Base-by-base conservation (phyloP, 108 stramenopile genomes). In the Mediolabrus comicus region DNA sequence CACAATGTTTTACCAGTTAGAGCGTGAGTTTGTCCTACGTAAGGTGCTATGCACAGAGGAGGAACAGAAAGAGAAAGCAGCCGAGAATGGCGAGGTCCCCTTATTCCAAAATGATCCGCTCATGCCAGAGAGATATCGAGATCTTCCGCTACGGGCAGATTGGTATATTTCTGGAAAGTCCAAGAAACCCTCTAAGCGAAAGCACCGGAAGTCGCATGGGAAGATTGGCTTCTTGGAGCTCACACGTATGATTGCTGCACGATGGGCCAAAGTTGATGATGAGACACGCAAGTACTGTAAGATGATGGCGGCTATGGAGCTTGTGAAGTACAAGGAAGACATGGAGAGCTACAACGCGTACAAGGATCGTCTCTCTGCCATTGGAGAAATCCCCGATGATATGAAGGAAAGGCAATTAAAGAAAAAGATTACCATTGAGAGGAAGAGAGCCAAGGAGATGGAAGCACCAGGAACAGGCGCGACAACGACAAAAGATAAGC, bases 151-250 rank as follows among this genome's bases (percentile, higher is more conserved):
- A 9, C 62, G 70, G 6, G 69, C 69, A 36, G 77, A 79, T 35
- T 79, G 77, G 77, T 79, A 71, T 53, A 71, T 79, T 56, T 56
- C 59, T 26, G 77, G 77, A 24, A 79, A 79, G 36, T 49, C 57
- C 25, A 71, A 79, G 52, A 71, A 71, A 35, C 77, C 66, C 1
- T 59, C 55, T 49, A 79, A 79, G 38, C 49, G 82, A 1, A 77
- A 75, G 43, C 87, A 92, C 61, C 71, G 90, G n/a, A 88, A 89
- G 74, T 80, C 85, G 49, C 91, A 92, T 59, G 88, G 91, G 11
- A 89, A 89, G 58, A 84, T 92, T 46, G 88, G 88, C 9, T 92
- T 92, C 63, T 75, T 80, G 13, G 90, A 92, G 27, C 77, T 92
- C 57, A 88, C 88, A 1, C 69, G 86, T 24, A 69, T 71, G 59